Base-by-base conservation (phyloP, 352 stramenopile species). In the Pythium grandisporangium region DNA sequence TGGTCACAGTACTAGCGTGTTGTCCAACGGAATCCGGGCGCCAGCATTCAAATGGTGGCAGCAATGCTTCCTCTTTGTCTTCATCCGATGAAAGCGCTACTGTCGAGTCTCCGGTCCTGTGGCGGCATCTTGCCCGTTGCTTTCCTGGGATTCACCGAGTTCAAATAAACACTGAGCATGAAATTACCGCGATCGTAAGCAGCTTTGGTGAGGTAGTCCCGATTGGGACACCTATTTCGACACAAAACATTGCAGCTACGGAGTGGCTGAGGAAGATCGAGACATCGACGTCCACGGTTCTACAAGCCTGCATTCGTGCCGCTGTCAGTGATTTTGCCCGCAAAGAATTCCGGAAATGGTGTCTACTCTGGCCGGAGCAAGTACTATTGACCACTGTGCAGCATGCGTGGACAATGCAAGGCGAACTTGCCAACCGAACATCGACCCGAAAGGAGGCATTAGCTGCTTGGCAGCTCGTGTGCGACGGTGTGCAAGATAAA, bases 321-420 rank as follows among this genome's bases (percentile, higher is more conserved):
- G 64, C 78, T 13, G 59, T 76, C 11, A 78, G 55, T 10, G 78
- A 91, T 47, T 51, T 71, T n/a, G 45, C 57, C 16, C 64, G 73
- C 4, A 89, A 91, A 45, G 78, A 87, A 23, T 91, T 91, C 47
- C 72, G 74, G 0, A 91, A 91, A 26, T 91, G 78, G 78, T 85
- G 68, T 29, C 34, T 86, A 5, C 51, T 85, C 5, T 91, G 78
- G 78, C 72, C 78, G 0, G 78, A 91, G 22, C 78, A 91, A 55
- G 68, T 82, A 0, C 19, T 91, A 4, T 14, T 76, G n/a, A 53
- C 57, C 12, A 67, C 70, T 16, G 63, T 87, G 25, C 55, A 66
- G 20, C 52, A 76, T 22, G 48, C 52, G 13, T 91, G 75, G 75
- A 80, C 70, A 1, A 32, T 77, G 2, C 59, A 84, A 48, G 68